A percentile compares a stretch with the other conserved stretches of the same genome.
phyloP scores from a whole-genome alignment of 2,329 filamentous ascomycete genomes.

The Trichoderma endophyticum region DNA sequence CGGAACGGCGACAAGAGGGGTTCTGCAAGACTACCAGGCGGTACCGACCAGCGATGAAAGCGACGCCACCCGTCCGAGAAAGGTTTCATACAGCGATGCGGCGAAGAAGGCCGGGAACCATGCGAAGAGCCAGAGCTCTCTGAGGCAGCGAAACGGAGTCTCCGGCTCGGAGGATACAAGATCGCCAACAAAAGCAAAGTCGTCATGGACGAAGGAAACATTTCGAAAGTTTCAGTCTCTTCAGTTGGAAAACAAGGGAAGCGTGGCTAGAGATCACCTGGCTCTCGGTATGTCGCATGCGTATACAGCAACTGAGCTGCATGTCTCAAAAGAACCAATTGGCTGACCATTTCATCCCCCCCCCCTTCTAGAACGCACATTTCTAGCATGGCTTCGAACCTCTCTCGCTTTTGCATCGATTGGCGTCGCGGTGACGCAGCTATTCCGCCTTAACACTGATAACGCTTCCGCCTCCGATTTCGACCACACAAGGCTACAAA shows the following conservation, averaged over 20 bases:
- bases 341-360: background rate
- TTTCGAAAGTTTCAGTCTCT: constrained; percentile 55
- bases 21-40: constrained; percentile 40
- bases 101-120: background rate
- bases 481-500: constrained; percentile 48
- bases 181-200: background rate
- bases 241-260: constrained; percentile 82
- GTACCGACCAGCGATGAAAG: constrained; percentile 26
- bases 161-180: background rate
- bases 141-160: constrained; percentile 8
- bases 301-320: background rate
- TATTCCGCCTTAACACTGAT: constrained; percentile 77
- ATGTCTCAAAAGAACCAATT: background rate
- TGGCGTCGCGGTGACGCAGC: constrained; percentile 78
- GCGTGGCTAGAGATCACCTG: constrained; percentile 77
- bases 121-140: background rate
- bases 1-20: constrained; percentile 36
- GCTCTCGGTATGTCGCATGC: constrained; percentile 60
- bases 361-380: constrained; percentile 64
- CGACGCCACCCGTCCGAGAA: constrained; percentile 13
- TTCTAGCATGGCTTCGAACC: constrained; percentile 80
- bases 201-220: constrained; percentile 51
- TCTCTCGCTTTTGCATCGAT: constrained; percentile 79
- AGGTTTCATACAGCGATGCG: background rate
- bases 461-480: constrained; percentile 27